These are phyloP conservation scores for Paxillus rubicundulus DNA, from an alignment of 768 basidiomycete genomes.

Conservation along the genomic window DNA sequence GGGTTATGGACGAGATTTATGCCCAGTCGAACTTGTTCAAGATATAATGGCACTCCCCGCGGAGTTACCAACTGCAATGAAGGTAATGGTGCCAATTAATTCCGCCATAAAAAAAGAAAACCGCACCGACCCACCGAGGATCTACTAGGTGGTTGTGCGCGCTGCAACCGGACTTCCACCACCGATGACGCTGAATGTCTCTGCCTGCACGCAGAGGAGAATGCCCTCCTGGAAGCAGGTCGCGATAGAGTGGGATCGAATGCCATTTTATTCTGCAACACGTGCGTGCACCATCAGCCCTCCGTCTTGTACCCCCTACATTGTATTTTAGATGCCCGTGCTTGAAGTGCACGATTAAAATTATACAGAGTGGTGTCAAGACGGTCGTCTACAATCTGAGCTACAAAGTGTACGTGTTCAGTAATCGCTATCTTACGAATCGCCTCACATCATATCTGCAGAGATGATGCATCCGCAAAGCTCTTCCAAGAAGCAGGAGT, in stretches of 20 bases:
- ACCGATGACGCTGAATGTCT: conserved; percentile 71
- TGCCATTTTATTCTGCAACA: conserved; percentile 96
- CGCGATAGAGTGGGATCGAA: conserved; percentile 81
- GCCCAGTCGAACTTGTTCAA: conserved; percentile 27
- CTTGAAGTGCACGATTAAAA: conserved; percentile 94
- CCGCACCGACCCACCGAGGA: conserved; percentile 50
- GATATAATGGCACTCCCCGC: conserved; percentile 95
- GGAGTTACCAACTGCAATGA: conserved; percentile 83
- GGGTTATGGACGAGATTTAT: not conserved
- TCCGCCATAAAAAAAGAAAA: not conserved
- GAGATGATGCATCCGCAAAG: conserved; percentile 78
- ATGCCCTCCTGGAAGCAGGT: conserved; percentile 92
- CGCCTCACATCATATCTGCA: conserved; percentile 26
- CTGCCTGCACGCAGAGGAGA: conserved; percentile 97
- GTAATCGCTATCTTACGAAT: not conserved
- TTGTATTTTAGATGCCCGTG: conserved; percentile 80
- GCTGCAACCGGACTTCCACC: conserved; percentile 62
- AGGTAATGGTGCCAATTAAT: conserved; percentile 10
- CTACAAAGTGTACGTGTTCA: conserved; percentile 82
- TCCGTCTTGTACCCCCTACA: conserved; percentile 3
- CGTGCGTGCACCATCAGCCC: conserved; percentile 50
- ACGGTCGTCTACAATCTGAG: conserved; percentile 92
- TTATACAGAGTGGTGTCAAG: conserved; percentile 90
- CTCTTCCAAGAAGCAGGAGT: conserved; percentile 83
- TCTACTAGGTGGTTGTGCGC: conserved; percentile 84